These are phyloP conservation scores for Platanus orientalis DNA, from an alignment of 164 flowering plant species.

Conservation along the genomic window DNA sequence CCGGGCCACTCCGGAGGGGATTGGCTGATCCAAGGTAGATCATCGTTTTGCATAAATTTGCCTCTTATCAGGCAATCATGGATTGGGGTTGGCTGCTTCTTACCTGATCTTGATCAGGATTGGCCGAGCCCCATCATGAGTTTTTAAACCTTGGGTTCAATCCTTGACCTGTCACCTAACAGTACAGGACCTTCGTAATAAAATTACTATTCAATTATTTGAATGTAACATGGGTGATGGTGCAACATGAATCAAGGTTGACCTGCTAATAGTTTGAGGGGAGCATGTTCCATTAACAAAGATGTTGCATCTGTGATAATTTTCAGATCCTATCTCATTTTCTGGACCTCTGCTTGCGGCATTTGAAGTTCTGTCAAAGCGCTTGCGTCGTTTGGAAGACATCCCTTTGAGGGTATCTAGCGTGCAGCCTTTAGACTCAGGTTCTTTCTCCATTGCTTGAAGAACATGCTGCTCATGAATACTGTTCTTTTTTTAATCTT, in stretches of 20 bases:
- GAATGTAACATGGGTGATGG: background rate
- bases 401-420: conserved; percentile 81
- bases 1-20: no score
- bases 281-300: background rate
- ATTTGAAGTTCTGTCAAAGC: conserved; percentile 64
- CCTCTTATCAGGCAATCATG: no score
- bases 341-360: conserved; percentile 53
- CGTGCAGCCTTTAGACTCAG: conserved; percentile 88
- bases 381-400: conserved; percentile 57
- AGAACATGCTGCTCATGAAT: background rate
- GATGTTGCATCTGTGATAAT: background rate
- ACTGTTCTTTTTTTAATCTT: background rate
- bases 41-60: no score
- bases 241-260: background rate
- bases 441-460: conserved; percentile 28
- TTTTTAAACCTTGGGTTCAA: no score
- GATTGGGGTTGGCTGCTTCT: no score
- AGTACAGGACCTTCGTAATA: background rate
- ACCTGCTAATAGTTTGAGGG: conserved; percentile 3
- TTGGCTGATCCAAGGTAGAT: no score
- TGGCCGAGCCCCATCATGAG: no score
- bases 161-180: background rate
- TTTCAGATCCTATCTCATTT: conserved; percentile 70
- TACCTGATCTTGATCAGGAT: no score
- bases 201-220: background rate